phyloP scores from a whole-genome alignment of 1,284 basidiomycete species.

The Cystobasidiaceae sp. region DNA sequence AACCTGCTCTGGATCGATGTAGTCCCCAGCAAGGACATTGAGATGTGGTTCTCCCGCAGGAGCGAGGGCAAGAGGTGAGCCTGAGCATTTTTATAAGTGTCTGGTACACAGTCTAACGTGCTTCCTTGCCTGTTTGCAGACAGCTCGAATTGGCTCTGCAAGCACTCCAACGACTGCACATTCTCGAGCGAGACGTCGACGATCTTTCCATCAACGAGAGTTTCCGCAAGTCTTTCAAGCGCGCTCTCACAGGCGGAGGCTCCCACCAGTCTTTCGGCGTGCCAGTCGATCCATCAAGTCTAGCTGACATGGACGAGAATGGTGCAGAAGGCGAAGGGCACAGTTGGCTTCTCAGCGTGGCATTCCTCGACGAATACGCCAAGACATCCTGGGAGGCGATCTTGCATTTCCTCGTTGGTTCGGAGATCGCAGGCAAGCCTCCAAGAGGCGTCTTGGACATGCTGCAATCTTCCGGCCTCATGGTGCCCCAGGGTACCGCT shows the following conservation, averaged over 20 bases:
- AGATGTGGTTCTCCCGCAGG: slow-evolving; percentile 66
- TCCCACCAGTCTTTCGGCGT: slow-evolving; percentile 87
- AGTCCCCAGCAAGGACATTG: slow-evolving; percentile 64
- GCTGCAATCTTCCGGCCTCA: slow-evolving; percentile 77
- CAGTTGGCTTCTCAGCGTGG: slow-evolving; percentile 32
- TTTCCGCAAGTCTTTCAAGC: slow-evolving; percentile 56
- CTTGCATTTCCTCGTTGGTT: slow-evolving; percentile 91
- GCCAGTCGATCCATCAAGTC: slow-evolving; percentile 55
- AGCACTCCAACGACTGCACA: slow-evolving; percentile 66
- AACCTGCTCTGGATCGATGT: slow-evolving; percentile 86
- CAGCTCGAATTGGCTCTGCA: slow-evolving; percentile 64
- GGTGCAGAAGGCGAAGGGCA: background rate
- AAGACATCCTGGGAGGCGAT: slow-evolving; percentile 97
- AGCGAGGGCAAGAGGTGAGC: slow-evolving; percentile 66
- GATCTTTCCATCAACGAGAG: slow-evolving; percentile 60
- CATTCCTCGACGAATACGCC: slow-evolving; percentile 64
- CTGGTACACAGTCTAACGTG: no score
- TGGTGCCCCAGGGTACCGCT: slow-evolving; percentile 51
- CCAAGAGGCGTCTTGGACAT: slow-evolving; percentile 77
- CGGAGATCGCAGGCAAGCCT: slow-evolving; percentile 61
- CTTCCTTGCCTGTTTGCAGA: slow-evolving; percentile 53
- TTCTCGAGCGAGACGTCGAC: slow-evolving; percentile 50
- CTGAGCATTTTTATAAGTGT: no score
- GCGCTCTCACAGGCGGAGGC: slow-evolving; percentile 84
- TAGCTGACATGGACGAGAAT: slow-evolving; percentile 49